These are phyloP conservation scores for Rhizoclosmatium globosum DNA, from an alignment of 192 early-diverging fungal genomes.

Conservation along the genomic window DNA sequence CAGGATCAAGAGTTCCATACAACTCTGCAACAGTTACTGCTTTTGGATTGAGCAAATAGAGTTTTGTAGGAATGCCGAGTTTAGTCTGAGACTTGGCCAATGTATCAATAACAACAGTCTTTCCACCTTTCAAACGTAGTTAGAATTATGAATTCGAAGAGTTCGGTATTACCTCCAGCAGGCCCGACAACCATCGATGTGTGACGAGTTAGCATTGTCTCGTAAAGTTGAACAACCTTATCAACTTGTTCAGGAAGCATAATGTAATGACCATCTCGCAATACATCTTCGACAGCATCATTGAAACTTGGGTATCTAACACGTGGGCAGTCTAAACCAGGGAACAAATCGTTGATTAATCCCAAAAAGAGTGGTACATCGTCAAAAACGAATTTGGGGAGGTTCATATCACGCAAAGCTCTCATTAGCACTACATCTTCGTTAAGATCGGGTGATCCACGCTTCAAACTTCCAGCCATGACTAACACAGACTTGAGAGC, in stretches of 20 bases:
- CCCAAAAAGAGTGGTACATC: slow-evolving; percentile 69
- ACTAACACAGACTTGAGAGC: slow-evolving; percentile 68
- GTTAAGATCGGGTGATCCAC: slow-evolving; percentile 66
- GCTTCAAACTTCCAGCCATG: slow-evolving; percentile 68
- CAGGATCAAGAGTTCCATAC: slow-evolving; percentile 65
- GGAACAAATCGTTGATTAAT: slow-evolving; percentile 65
- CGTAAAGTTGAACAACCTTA: slow-evolving; percentile 69
- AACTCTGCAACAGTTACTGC: slow-evolving; percentile 68
- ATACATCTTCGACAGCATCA: slow-evolving; percentile 67
- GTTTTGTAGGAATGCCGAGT: slow-evolving; percentile 63
- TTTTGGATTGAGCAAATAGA: slow-evolving; percentile 68
- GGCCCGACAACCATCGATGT: slow-evolving; percentile 70
- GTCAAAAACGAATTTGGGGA: slow-evolving; percentile 72
- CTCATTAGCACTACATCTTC: slow-evolving; percentile 71
- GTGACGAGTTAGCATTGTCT: slow-evolving; percentile 70
- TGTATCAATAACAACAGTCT: slow-evolving; percentile 67
- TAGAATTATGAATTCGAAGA: not conserved
- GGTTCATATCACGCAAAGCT: slow-evolving; percentile 69
- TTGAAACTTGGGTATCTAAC: slow-evolving; percentile 71
- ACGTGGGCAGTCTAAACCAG: slow-evolving; percentile 68
- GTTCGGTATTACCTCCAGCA: slow-evolving; percentile 47
- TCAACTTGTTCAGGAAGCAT: slow-evolving; percentile 69
- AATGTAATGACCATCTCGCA: slow-evolving; percentile 62
- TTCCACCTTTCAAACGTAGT: slow-evolving; percentile 48
- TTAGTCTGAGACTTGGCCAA: slow-evolving; percentile 68